Conservation (phyloP, 768 basidiomycete genomes). For the Kwoniella botswanensis region DNA sequence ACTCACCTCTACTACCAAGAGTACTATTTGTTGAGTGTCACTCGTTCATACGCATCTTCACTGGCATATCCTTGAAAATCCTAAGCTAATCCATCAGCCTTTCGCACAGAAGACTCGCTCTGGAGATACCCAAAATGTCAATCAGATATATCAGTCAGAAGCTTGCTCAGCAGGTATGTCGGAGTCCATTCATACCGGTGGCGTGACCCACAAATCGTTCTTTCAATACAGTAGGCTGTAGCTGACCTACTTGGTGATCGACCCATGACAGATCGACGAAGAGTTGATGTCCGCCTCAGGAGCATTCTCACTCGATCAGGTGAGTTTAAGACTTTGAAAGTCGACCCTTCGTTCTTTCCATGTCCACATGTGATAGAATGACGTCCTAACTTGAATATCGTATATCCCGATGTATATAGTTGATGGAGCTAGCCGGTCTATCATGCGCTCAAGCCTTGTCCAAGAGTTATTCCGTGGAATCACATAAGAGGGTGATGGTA, state of each 20-base stretch:
- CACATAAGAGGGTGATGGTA: constrained; percentile 79
- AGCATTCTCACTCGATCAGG: constrained; percentile 94
- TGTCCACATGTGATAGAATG: too few relatives aligned
- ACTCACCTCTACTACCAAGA: not conserved
- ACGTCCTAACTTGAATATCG: too few relatives aligned
- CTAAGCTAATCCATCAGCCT: too few relatives aligned
- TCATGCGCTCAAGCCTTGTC: constrained; percentile 88
- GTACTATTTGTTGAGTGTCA: not conserved
- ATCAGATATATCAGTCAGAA: constrained; percentile 55
- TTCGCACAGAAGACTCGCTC: too few relatives aligned
- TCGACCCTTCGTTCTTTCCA: not conserved
- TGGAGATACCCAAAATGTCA: constrained; percentile 35
- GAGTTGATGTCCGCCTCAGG: constrained; percentile 87
- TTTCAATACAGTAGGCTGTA: too few relatives aligned
- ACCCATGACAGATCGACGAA: constrained; percentile 74
- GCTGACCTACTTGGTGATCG: not conserved
- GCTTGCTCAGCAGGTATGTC: constrained; percentile 51
- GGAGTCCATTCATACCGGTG: constrained; percentile 11
- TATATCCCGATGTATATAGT: constrained; percentile 59
- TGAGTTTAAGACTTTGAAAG: constrained; percentile 45
- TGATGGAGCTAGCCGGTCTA: constrained; percentile 96
- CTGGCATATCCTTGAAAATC: too few relatives aligned
- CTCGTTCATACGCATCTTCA: too few relatives aligned
- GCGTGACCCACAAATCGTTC: too few relatives aligned
- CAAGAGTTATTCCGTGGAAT: constrained; percentile 72